Percentiles rank a stretch among this genome's conserved stretches.
These are phyloP conservation scores for Apiospora koreana DNA, from an alignment of 2,329 filamentous ascomycete species.

Conservation along the genomic window DNA sequence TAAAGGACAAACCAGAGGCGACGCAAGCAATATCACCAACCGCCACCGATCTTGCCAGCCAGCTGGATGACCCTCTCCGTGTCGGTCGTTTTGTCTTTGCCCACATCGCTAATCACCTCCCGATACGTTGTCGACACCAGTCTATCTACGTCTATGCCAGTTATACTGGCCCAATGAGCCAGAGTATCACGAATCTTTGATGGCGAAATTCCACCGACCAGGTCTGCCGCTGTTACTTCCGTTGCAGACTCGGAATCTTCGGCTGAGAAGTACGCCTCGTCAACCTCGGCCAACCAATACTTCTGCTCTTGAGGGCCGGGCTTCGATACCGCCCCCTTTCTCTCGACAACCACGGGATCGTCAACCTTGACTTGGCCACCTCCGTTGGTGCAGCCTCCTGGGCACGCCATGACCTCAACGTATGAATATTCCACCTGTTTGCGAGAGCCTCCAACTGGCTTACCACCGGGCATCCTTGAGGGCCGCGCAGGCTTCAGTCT, in stretches of 20 bases:
- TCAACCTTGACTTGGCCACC: conserved; percentile 93
- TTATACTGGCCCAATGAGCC: conserved; percentile 73
- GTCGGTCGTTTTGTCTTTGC: conserved; percentile 69
- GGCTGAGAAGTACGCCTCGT: conserved; percentile 87
- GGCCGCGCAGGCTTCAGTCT: conserved; percentile 78
- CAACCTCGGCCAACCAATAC: conserved; percentile 77
- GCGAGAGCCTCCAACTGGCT: conserved; percentile 56
- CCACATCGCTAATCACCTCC: conserved; percentile 92
- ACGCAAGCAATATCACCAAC: conserved; percentile 64
- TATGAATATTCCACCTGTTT: conserved; percentile 76
- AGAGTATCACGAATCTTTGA: conserved; percentile 68
- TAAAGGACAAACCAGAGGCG: background rate
- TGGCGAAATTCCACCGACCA: conserved; percentile 67
- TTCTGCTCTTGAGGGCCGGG: conserved; percentile 80
- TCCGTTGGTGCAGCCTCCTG: conserved; percentile 97
- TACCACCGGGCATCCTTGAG: conserved; percentile 79
- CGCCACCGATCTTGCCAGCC: conserved; percentile 87
- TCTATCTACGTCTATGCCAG: conserved; percentile 69
- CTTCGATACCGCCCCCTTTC: conserved; percentile 51
- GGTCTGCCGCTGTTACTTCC: conserved; percentile 35
- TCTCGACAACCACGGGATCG: conserved; percentile 65
- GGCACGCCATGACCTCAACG: conserved; percentile 98
- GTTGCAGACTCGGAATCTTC: conserved; percentile 47
- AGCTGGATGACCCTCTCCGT: conserved; percentile 84
- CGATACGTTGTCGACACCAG: conserved; percentile 86